Evolutionary conservation across 148 eudicot species (phyloP).

Genomic region (Polygonum aviculare): DNA sequence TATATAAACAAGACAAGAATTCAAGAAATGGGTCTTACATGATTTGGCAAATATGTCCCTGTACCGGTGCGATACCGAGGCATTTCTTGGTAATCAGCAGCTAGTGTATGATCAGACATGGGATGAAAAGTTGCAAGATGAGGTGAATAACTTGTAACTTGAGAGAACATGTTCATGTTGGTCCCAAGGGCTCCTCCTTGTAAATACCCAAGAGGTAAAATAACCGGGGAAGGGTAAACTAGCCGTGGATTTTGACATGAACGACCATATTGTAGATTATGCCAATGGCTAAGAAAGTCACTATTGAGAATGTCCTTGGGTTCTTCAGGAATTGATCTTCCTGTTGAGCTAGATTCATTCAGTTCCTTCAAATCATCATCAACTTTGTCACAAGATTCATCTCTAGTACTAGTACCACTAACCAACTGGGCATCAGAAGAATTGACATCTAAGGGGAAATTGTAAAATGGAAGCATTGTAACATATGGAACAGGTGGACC

Average conservation of each 20-base stretch:
- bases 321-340: constrained; percentile 26
- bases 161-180: constrained; percentile 44
- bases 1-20: not conserved
- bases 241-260: constrained; percentile 53
- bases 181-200: constrained; percentile 69
- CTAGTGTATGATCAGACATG: constrained; percentile 38
- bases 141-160: constrained; percentile 54
- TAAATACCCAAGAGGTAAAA: constrained; percentile 59
- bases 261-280: constrained; percentile 73
- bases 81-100: constrained; percentile 50
- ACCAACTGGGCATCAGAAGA: constrained; percentile 24
- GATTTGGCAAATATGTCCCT: constrained; percentile 86
- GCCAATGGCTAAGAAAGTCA: constrained; percentile 82
- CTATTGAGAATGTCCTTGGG: constrained; percentile 66
- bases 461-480: constrained; percentile 67
- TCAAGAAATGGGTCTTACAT: constrained; percentile 33
- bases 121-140: constrained; percentile 50
- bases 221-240: constrained; percentile 42
- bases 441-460: constrained; percentile 35
- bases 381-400: constrained; percentile 23
- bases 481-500: constrained; percentile 92
- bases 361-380: constrained; percentile 33
- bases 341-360: constrained; percentile 20
- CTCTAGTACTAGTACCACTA: too few relatives aligned
- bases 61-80: constrained; percentile 81